Evolutionary conservation across 2,329 filamentous ascomycete species (phyloP).

Genomic region (Venturia nashicola): DNA sequence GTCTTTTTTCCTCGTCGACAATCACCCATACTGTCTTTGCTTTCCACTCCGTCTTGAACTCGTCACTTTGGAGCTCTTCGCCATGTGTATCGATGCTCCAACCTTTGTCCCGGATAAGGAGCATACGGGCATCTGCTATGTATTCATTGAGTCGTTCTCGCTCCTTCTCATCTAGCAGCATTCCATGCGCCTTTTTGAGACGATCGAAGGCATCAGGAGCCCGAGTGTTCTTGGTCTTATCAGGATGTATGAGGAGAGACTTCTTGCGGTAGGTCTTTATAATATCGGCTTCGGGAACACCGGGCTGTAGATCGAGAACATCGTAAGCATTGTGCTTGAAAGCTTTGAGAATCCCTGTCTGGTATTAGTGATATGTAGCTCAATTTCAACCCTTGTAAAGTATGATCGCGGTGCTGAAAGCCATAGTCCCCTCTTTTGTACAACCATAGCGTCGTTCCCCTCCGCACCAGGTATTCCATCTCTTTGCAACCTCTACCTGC

Average conservation of each 20-base stretch:
- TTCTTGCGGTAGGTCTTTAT: constrained; percentile 90
- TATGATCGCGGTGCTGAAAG: neutral
- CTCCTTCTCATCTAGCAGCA: constrained; percentile 88
- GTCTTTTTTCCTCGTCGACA: constrained; percentile 80
- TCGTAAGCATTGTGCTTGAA: constrained; percentile 83
- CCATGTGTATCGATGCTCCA: constrained; percentile 65
- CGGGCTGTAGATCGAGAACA: constrained; percentile 88
- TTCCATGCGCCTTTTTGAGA: constrained; percentile 84
- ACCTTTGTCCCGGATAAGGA: constrained; percentile 88
- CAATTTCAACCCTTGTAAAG: neutral
- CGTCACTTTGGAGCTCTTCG: constrained; percentile 70
- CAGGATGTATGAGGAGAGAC: constrained; percentile 96
- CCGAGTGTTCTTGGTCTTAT: constrained; percentile 84
- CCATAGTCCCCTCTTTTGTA: neutral
- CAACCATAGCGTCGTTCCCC: neutral
- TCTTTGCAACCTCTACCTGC: neutral
- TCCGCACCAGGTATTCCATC: neutral
- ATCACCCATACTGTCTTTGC: constrained; percentile 83
- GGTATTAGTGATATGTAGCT: neutral
- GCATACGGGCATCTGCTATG: constrained; percentile 89
- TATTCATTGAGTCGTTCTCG: constrained; percentile 80
- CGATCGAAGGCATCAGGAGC: constrained; percentile 95
- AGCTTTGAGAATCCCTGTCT: constrained; percentile 61
- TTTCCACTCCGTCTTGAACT: constrained; percentile 77
- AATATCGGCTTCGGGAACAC: constrained; percentile 91